Base-by-base conservation (phyloP, 805 yeast species). In the Saccharomycopsis oosterbeekiorum region DNA sequence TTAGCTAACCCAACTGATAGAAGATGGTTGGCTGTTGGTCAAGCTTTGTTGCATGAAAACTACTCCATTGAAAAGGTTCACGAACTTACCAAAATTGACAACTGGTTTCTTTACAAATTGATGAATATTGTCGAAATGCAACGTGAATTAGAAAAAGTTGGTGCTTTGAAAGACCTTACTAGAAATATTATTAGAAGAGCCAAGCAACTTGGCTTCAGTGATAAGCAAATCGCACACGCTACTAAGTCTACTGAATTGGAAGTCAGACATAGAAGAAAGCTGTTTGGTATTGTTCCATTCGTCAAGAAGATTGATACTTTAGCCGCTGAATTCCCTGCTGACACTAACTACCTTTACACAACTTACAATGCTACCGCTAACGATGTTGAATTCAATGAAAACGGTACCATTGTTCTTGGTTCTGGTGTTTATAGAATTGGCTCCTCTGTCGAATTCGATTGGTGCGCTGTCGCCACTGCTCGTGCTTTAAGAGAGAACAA, bases 381-480 rank as follows among this genome's bases (percentile, higher is more conserved):
- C 67, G 99, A 93, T 74, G 86, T 93, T 57, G 81, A 78, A 55
- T 94, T 93, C 71, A 83, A 87, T 69, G 98, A 93, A 63, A 81
- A 88, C 67, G 98, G 98, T 71, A 87, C 94, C 64, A 78, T 94
- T 84, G 98, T 93, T 50, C 80, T 93, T 68, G 99, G 98, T 60
- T 91, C 97, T n/a, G 98, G 99, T 79, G 99, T 94, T 58, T 93
- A 93, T 83, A 84, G 99, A 76, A 93, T 93, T 74, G 99, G 99
- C 63, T 92, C 97, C 1, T 91, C 97, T 39, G 99, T 93, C 60
- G 99, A 94, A 78, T 93, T 93, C 70, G 99, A 93, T 75, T 93
- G 99, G 99, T 93, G 99, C 81, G 99, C 98, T 60, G 99, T 93
- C 65, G 84, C 94, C 66, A 88, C 99, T 62, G 97, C 96, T 61